Evolutionary conservation across 192 early-diverging fungal species (phyloP).

Genomic region (Funneliformis geosporum): DNA sequence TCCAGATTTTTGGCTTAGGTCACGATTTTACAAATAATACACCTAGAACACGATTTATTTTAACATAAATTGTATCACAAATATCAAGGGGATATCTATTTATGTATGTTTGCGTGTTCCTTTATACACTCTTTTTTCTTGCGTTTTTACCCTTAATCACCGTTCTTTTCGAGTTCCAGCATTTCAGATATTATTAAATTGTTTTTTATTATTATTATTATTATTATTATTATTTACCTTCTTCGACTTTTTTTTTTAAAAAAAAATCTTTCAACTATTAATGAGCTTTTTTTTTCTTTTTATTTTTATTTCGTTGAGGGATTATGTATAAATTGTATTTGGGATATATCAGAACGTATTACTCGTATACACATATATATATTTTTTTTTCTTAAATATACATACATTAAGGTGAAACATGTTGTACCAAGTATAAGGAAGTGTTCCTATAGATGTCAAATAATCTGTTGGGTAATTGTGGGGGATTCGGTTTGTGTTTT

Average conservation of each 20-base stretch:
- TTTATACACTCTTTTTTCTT: not conserved
- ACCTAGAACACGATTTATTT: not conserved
- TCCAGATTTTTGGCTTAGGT: not conserved
- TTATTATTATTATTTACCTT: not conserved
- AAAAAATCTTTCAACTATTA: not conserved
- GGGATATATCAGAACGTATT: not conserved
- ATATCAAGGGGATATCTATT: not conserved
- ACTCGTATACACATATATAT: not conserved
- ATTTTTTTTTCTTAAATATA: not conserved
- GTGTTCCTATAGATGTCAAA: not conserved
- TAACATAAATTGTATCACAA: not conserved
- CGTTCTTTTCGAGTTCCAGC: not conserved
- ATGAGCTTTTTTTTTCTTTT: not conserved
- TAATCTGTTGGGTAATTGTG: not conserved
- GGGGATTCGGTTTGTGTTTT: not conserved
- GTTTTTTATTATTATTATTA: not conserved
- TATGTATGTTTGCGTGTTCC: not conserved
- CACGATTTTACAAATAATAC: not conserved
- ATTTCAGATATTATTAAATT: not conserved
- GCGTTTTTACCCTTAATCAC: not conserved
- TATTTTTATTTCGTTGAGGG: not conserved
- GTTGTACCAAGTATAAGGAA: not conserved
- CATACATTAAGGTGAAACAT: not conserved
- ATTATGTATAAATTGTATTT: not conserved
- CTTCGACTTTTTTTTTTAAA: not conserved